Evolutionary conservation across 2,329 filamentous ascomycete species (phyloP).

Genomic region (Nothophoma quercina): DNA sequence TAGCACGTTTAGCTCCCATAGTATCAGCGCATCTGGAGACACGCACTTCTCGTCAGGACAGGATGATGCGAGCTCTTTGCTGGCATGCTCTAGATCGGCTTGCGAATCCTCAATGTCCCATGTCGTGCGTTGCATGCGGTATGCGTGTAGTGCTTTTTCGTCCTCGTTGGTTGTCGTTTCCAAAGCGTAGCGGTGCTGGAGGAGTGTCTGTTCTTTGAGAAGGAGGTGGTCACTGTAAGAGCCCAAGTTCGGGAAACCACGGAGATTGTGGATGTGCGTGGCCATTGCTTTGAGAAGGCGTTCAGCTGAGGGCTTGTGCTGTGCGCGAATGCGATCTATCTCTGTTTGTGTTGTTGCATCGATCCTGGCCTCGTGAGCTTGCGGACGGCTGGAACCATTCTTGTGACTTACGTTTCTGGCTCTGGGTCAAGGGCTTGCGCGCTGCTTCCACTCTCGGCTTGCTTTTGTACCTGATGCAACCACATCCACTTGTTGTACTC

Average conservation of each 20-base stretch:
- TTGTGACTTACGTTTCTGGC: too few relatives aligned
- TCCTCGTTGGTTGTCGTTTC: not conserved
- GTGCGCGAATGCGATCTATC: conserved; percentile 17
- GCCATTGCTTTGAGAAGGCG: conserved; percentile 10
- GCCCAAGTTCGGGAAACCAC: not conserved
- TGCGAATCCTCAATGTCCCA: conserved; percentile 9
- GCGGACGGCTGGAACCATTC: too few relatives aligned
- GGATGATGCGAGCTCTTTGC: not conserved
- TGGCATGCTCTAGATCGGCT: conserved; percentile 11
- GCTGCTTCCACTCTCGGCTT: too few relatives aligned
- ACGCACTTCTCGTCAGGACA: conserved; percentile 16
- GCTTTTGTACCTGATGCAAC: too few relatives aligned
- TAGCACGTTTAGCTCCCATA: conserved; percentile 18
- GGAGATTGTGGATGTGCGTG: conserved; percentile 1
- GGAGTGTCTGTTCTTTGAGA: not conserved
- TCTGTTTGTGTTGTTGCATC: conserved; percentile 3
- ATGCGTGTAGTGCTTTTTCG: conserved; percentile 1
- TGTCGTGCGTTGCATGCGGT: not conserved
- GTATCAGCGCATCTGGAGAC: conserved; percentile 10
- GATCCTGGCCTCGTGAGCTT: too few relatives aligned
- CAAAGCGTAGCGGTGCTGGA: not conserved
- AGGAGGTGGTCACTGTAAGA: not conserved
- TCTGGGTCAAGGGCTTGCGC: too few relatives aligned
- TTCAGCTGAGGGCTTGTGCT: conserved; percentile 5
- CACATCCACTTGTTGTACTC: too few relatives aligned